Conservation (phyloP, 192 early-diverging fungal genomes). For the Backusella sp. region DNA sequence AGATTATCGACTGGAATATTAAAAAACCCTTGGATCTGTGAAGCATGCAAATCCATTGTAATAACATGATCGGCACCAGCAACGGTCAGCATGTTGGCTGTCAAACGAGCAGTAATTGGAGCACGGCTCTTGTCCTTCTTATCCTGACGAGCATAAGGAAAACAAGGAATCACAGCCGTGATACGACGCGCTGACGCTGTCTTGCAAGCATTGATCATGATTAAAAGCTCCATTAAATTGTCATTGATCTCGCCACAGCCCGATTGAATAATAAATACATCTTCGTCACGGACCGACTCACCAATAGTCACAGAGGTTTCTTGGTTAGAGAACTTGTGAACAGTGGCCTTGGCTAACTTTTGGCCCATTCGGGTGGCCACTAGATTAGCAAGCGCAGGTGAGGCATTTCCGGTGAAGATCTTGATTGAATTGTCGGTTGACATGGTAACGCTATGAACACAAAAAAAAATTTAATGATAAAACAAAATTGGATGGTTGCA, state of each 20-base stretch:
- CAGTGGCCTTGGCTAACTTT: constrained; percentile 86
- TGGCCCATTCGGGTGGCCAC: constrained; percentile 92
- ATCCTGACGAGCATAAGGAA: constrained; percentile 95
- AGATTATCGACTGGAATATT: constrained; percentile 93
- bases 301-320: constrained; percentile 76
- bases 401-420: constrained; percentile 95
- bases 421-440: constrained; percentile 85
- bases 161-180: constrained; percentile 95
- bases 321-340: constrained; percentile 97
- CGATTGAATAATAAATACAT: constrained; percentile 95
- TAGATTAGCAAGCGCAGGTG: constrained; percentile 84
- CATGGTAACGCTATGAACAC: neutral
- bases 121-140: constrained; percentile 98
- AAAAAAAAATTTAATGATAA: neutral
- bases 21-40: constrained; percentile 96
- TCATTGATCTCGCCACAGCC: constrained; percentile 84
- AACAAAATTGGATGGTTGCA: neutral
- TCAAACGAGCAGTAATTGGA: constrained; percentile 92
- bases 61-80: constrained; percentile 98
- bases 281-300: constrained; percentile 92
- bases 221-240: constrained; percentile 95
- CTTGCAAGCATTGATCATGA: constrained; percentile 96
- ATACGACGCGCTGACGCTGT: constrained; percentile 88
- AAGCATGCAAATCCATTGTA: constrained; percentile 95
- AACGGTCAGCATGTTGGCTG: constrained; percentile 92